These are phyloP conservation scores for Calonectria leucothoes DNA, from an alignment of 2,329 filamentous ascomycete genomes.

Conservation along the genomic window DNA sequence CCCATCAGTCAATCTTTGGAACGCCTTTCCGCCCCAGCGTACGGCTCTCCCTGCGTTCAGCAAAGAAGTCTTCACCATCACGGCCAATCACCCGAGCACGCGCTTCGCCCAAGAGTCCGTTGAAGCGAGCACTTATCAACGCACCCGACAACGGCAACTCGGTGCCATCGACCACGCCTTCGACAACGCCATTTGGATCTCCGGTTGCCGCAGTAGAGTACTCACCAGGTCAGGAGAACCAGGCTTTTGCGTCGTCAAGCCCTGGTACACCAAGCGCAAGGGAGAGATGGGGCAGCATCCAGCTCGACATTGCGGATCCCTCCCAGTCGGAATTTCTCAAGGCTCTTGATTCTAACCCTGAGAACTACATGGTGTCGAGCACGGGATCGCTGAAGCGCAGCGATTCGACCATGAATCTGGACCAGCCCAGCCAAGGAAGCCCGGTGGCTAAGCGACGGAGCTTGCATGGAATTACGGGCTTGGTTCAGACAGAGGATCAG, in stretches of 20 bases:
- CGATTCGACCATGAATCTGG: conserved; percentile 89
- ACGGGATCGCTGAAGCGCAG: conserved; percentile 92
- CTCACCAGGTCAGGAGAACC: conserved; percentile 58
- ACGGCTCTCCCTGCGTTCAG: conserved; percentile 74
- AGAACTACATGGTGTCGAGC: conserved; percentile 46
- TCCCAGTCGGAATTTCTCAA: conserved; percentile 63
- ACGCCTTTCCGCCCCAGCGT: conserved; percentile 75
- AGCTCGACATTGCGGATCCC: conserved; percentile 67
- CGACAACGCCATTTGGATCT: conserved; percentile 33
- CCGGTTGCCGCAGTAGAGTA: conserved; percentile 43
- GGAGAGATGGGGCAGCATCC: conserved; percentile 68
- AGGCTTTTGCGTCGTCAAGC: conserved; percentile 49
- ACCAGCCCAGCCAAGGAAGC: conserved; percentile 81
- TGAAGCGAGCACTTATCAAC: conserved; percentile 80
- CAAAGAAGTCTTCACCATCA: conserved; percentile 64
- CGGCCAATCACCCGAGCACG: conserved; percentile 70
- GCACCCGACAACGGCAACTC: conserved; percentile 79
- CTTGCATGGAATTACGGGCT: conserved; percentile 78
- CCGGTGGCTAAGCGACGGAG: conserved; percentile 93
- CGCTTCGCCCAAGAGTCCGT: conserved; percentile 83
- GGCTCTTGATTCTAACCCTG: conserved; percentile 58
- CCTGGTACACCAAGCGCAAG: conserved; percentile 34
- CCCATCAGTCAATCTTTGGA: conserved; percentile 60
- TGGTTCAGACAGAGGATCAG: conserved; percentile 68
- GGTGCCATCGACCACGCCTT: conserved; percentile 55